These are phyloP conservation scores for Trichoderma virens DNA, from an alignment of 495 filamentous ascomycete species.

Conservation along the genomic window DNA sequence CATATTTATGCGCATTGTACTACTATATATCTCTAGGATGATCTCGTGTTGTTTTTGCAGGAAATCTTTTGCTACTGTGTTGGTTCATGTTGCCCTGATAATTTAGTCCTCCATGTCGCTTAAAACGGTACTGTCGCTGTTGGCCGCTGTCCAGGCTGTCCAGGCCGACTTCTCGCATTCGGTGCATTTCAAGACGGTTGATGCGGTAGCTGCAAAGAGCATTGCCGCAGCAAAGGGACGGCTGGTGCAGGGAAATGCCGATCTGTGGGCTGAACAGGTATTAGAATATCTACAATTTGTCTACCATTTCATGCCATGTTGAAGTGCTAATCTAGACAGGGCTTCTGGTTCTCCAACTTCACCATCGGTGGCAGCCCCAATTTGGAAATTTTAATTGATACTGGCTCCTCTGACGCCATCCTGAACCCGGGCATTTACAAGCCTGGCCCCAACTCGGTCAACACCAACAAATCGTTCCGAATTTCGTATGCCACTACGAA, in stretches of 20 bases:
- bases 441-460: not conserved
- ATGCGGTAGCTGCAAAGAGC: not conserved
- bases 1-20: too few species aligned
- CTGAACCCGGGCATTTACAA: not conserved
- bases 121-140: not conserved
- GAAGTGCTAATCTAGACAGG: not conserved
- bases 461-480: not conserved
- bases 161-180: not conserved
- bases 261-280: not conserved
- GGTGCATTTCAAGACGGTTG: not conserved
- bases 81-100: not conserved
- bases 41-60: not conserved
- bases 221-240: not conserved
- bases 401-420: not conserved
- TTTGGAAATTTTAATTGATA: not conserved
- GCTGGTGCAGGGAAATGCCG: not conserved
- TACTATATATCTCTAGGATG: not conserved
- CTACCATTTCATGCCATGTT: not conserved
- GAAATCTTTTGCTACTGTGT: not conserved
- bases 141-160: slow-evolving; percentile 1
- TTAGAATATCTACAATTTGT: not conserved
- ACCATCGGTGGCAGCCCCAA: slow-evolving; percentile 3
- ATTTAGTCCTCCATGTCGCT: not conserved
- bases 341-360: slow-evolving; percentile 7
- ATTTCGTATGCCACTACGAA: not conserved